A percentile compares a stretch with the other conserved stretches of the same genome.
phyloP scores from a whole-genome alignment of 306 rosid species.

The Ziziphus jujuba region DNA sequence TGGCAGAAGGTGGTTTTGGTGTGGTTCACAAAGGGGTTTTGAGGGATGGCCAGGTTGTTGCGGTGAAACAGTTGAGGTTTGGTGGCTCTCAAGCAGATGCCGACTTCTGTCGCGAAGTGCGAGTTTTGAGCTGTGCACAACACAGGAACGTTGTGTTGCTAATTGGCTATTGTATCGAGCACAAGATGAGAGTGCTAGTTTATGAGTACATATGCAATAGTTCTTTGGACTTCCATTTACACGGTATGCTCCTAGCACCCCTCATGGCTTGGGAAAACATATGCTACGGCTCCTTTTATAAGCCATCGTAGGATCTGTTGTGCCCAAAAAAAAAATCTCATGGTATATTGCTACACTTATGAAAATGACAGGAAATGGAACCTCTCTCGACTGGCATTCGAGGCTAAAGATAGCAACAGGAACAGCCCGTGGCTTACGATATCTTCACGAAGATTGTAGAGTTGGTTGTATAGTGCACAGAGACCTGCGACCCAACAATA shows the following conservation, averaged over 20 bases:
- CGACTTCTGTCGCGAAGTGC: constrained; percentile 90
- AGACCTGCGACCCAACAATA: constrained; percentile 84
- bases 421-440: constrained; percentile 82
- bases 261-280: neutral
- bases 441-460: constrained; percentile 97
- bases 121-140: constrained; percentile 94
- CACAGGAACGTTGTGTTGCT: constrained; percentile 92
- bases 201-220: constrained; percentile 91
- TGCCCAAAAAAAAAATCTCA: neutral
- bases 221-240: constrained; percentile 82
- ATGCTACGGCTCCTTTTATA: neutral
- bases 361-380: constrained; percentile 51
- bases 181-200: constrained; percentile 63
- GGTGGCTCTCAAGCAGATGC: constrained; percentile 80
- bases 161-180: constrained; percentile 80
- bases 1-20: constrained; percentile 88
- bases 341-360: constrained; percentile 8
- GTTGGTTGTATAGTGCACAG: constrained; percentile 94
- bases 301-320: no score
- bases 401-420: constrained; percentile 81
- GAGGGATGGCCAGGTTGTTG: constrained; percentile 88
- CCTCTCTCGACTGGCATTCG: constrained; percentile 64
- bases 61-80: constrained; percentile 83
- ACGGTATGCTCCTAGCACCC: constrained; percentile 44
- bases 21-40: constrained; percentile 77